Evolutionary conservation across 192 early-diverging fungal species (phyloP).

Genomic region (Coemansia sp.): DNA sequence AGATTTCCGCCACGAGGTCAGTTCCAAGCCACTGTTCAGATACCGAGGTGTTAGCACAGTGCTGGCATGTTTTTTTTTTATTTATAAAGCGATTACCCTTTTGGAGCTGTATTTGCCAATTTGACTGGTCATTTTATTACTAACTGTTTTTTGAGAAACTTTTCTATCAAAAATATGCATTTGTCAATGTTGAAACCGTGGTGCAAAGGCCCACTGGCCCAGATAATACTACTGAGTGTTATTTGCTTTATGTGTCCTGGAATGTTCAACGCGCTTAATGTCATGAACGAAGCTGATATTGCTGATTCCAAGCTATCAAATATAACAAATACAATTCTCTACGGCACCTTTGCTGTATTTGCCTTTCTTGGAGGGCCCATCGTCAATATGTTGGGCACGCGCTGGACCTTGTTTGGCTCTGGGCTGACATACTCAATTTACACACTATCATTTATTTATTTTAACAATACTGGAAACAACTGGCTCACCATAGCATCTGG

Average conservation of each 20-base stretch:
- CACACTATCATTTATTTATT: conserved; percentile 63
- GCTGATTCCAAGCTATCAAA: conserved; percentile 55
- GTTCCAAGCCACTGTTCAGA: too few relatives aligned
- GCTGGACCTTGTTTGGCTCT: conserved; percentile 63
- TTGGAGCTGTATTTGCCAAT: too few relatives aligned
- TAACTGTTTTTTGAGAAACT: neutral
- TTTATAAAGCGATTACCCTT: too few relatives aligned
- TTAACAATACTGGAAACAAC: conserved; percentile 55
- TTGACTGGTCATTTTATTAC: neutral
- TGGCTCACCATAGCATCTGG: conserved; percentile 67
- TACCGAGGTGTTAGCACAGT: too few relatives aligned
- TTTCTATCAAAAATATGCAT: neutral
- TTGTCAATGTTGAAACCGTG: neutral
- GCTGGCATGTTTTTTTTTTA: too few relatives aligned
- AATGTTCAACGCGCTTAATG: conserved; percentile 67
- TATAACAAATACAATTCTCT: conserved; percentile 70
- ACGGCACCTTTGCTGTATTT: conserved; percentile 67
- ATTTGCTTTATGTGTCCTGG: conserved; percentile 73
- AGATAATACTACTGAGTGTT: conserved; percentile 64
- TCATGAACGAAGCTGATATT: conserved; percentile 60
- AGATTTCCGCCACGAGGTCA: too few relatives aligned
- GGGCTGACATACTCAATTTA: conserved; percentile 69
- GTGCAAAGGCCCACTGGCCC: conserved; percentile 33
- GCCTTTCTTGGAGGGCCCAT: conserved; percentile 69
- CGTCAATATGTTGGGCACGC: conserved; percentile 74